Percentiles rank a stretch among this genome's conserved stretches.
Conservation (phyloP, 148 eudicot genomes). For the Rhododendron ovatum region DNA sequence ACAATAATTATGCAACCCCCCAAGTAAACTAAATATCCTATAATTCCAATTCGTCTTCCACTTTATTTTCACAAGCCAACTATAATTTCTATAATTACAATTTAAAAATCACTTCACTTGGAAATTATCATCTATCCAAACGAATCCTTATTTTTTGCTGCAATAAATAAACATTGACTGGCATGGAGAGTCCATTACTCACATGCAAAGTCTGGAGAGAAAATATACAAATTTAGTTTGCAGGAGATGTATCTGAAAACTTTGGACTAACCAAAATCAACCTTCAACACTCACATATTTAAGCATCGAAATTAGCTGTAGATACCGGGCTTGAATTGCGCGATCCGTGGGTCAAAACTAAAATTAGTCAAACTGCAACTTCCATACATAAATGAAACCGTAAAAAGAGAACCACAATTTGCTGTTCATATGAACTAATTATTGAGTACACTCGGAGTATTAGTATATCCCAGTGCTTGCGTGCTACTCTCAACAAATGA, state of each 20-base stretch:
- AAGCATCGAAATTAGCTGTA: conserved; percentile 12
- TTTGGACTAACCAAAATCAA: not conserved
- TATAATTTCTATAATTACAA: not conserved
- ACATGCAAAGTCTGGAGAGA: not conserved
- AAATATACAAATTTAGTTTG: not conserved
- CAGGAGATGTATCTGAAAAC: not conserved
- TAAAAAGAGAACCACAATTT: not conserved
- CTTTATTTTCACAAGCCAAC: not conserved
- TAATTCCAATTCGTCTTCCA: not conserved
- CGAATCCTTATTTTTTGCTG: too few relatives aligned
- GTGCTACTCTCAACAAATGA: not conserved
- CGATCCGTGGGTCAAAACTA: conserved; percentile 20
- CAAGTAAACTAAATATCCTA: not conserved
- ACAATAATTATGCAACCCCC: not conserved
- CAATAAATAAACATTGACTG: not conserved
- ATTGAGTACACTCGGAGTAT: not conserved
- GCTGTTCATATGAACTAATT: not conserved
- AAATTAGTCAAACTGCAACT: not conserved
- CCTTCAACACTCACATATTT: not conserved
- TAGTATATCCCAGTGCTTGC: not conserved
- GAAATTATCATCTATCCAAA: not conserved
- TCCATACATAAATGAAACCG: not conserved
- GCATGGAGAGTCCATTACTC: not conserved
- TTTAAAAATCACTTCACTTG: too few relatives aligned
- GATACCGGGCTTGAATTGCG: conserved; percentile 9